Conservation (phyloP, 495 filamentous ascomycete species). For the Penicillium subrubescens region DNA sequence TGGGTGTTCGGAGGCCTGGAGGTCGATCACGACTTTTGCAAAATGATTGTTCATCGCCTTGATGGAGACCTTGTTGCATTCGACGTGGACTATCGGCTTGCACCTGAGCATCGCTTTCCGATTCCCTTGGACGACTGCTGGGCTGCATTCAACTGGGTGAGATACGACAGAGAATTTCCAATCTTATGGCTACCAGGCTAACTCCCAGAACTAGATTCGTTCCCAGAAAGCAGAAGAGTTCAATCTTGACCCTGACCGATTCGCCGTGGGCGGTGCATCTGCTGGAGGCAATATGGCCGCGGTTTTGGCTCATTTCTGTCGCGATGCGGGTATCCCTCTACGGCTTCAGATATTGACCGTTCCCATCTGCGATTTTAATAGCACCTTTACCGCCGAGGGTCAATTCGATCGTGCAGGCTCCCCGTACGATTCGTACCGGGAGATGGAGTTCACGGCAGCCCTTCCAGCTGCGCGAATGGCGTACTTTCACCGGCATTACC, state of each 20-base stretch:
- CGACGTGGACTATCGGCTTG: slow-evolving; percentile 43
- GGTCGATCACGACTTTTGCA: slow-evolving; percentile 41
- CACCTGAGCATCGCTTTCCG: slow-evolving; percentile 40
- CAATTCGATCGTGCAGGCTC: slow-evolving; percentile 38
- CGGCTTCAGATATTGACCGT: slow-evolving; percentile 40
- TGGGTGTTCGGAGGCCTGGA: slow-evolving; percentile 43
- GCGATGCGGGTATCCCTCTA: slow-evolving; percentile 37
- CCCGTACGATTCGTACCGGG: slow-evolving; percentile 42
- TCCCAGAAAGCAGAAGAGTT: slow-evolving; percentile 35
- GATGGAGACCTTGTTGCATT: slow-evolving; percentile 42
- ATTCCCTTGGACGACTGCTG: slow-evolving; percentile 41
- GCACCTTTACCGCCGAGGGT: slow-evolving; percentile 36
- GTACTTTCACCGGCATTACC: slow-evolving; percentile 42
- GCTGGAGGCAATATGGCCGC: slow-evolving; percentile 44
- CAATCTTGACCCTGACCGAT: slow-evolving; percentile 33
- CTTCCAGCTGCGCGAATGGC: slow-evolving; percentile 41
- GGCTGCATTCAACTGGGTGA: slow-evolving; percentile 46
- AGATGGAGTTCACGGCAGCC: slow-evolving; percentile 42
- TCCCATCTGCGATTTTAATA: slow-evolving; percentile 40
- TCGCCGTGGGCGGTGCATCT: slow-evolving; percentile 40
- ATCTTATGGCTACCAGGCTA: not conserved
- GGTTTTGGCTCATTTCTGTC: slow-evolving; percentile 40
- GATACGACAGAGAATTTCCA: not conserved
- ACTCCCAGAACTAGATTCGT: slow-evolving; percentile 27
- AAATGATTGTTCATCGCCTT: slow-evolving; percentile 36